Conservation (phyloP, 495 filamentous ascomycete genomes). For the Aspergillus ostianus region DNA sequence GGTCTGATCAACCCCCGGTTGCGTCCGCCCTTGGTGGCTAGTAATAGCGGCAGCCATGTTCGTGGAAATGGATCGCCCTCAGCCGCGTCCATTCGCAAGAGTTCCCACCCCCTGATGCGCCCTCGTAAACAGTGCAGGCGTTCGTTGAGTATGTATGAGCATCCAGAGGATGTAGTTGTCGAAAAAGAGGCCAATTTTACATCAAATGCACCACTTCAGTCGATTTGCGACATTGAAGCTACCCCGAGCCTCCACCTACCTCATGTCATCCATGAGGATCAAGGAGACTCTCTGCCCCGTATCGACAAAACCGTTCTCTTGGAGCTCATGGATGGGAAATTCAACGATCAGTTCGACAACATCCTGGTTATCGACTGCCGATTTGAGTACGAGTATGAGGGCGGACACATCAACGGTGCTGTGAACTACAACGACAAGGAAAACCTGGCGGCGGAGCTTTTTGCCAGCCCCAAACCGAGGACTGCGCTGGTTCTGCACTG, state of each 20-base stretch:
- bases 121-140: constrained; percentile 85
- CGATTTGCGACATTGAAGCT: constrained; percentile 76
- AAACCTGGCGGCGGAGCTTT: constrained; percentile 71
- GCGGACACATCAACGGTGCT: constrained; percentile 90
- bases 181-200: constrained; percentile 56
- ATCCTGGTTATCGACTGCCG: constrained; percentile 90
- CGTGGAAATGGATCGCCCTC: constrained; percentile 70
- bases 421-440: constrained; percentile 97
- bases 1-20: constrained; percentile 49
- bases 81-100: constrained; percentile 64
- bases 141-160: constrained; percentile 96
- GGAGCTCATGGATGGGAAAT: constrained; percentile 84
- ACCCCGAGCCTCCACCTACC: constrained; percentile 71
- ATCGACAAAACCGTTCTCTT: constrained; percentile 78
- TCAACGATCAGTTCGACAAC: constrained; percentile 67
- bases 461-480: constrained; percentile 62
- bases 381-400: constrained; percentile 98
- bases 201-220: constrained; percentile 57
- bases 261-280: constrained; percentile 78
- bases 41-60: constrained; percentile 42
- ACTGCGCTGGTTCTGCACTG: constrained; percentile 92
- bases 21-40: constrained; percentile 57
- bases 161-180: constrained; percentile 81
- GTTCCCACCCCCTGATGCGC: constrained; percentile 67
- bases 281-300: constrained; percentile 80